phyloP scores from a whole-genome alignment of 495 filamentous ascomycete genomes.

The Bryoglossum gracile region DNA sequence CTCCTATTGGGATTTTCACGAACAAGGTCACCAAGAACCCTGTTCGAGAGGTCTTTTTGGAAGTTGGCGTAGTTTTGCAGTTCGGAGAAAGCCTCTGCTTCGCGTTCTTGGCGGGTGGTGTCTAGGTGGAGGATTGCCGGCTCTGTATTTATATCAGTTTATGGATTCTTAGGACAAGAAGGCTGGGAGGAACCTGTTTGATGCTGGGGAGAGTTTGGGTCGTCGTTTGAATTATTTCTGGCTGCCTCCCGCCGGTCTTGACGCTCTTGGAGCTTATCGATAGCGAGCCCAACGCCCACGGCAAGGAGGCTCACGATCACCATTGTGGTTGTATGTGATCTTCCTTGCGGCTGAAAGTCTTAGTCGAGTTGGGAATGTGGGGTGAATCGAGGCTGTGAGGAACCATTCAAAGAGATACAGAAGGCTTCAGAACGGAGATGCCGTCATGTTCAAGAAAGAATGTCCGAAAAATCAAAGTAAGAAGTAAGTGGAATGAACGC shows the following conservation, averaged over 20 bases:
- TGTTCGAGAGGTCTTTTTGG: background rate
- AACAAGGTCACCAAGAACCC: background rate
- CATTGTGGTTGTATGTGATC: constrained; percentile 2
- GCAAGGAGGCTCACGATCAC: constrained; percentile 1
- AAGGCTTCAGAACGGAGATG: no score
- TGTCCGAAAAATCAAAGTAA: no score
- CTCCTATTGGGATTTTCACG: background rate
- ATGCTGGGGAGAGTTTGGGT: background rate
- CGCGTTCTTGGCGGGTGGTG: background rate
- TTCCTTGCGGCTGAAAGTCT: no score
- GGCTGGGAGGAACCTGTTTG: background rate
- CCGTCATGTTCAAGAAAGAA: no score
- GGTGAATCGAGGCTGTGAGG: no score
- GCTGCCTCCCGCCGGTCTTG: background rate
- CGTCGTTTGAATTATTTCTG: background rate
- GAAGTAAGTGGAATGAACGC: no score
- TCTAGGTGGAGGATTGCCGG: background rate
- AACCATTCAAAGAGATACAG: no score
- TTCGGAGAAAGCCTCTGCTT: background rate
- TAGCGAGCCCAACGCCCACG: constrained; percentile 4
- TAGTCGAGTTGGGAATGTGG: no score
- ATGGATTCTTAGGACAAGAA: no score
- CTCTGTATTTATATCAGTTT: no score
- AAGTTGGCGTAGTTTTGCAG: background rate
- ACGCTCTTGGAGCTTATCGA: constrained; percentile 4